phyloP scores from a whole-genome alignment of 768 basidiomycete species.

The Lentinula raphanica region DNA sequence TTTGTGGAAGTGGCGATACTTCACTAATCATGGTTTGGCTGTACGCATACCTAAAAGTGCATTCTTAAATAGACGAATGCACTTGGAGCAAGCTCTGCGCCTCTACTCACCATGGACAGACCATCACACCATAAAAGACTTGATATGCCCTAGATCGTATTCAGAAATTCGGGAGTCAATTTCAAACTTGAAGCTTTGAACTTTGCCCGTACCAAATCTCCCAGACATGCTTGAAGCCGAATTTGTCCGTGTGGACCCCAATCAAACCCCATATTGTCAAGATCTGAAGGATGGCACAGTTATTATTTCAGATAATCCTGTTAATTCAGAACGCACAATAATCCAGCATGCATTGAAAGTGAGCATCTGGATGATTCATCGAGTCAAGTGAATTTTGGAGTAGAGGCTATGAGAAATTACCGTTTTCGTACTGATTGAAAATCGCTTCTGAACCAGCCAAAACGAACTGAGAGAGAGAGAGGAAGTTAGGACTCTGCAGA shows the following conservation, averaged over 20 bases:
- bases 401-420: conserved; percentile 24
- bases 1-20: conserved; percentile 67
- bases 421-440: conserved; percentile 57
- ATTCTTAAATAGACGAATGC: neutral
- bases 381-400: neutral
- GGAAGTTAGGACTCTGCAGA: neutral
- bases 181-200: neutral
- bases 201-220: conserved; percentile 54
- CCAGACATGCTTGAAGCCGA: conserved; percentile 83
- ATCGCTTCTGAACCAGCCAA: conserved; percentile 66
- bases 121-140: conserved; percentile 65
- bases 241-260: conserved; percentile 66
- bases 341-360: conserved; percentile 71
- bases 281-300: conserved; percentile 32
- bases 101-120: conserved; percentile 53
- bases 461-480: conserved; percentile 36
- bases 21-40: conserved; percentile 83
- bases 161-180: neutral
- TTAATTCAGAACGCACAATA: conserved; percentile 33
- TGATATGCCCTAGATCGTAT: conserved; percentile 55
- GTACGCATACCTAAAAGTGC: conserved; percentile 47
- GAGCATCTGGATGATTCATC: conserved; percentile 37
- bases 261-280: conserved; percentile 72
- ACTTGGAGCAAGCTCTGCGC: neutral
- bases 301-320: neutral